Evolutionary conservation across 805 yeast species (phyloP).

Genomic region (Priceomyces haplophilus): DNA sequence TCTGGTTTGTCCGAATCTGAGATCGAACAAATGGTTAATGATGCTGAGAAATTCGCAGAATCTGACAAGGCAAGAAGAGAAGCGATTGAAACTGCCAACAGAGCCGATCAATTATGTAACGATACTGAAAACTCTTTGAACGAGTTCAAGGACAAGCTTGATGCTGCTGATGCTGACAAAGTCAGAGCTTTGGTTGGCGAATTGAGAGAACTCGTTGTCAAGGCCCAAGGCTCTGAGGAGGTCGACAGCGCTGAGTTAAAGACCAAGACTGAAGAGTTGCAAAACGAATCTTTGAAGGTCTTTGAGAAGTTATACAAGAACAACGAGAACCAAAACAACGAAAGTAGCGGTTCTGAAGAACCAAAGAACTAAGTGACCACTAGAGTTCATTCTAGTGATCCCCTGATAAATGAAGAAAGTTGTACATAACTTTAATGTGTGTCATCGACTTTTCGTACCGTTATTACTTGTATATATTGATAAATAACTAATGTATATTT

Average conservation of each 20-base stretch:
- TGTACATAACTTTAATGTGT: not conserved
- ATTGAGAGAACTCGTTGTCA: conserved; percentile 63
- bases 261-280: conserved; percentile 72
- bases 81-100: conserved; percentile 81
- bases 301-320: conserved; percentile 60
- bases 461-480: conserved; percentile 7
- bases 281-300: conserved; percentile 69
- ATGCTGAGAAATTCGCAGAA: conserved; percentile 85
- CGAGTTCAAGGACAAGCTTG: conserved; percentile 47
- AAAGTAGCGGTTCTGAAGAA: conserved; percentile 16
- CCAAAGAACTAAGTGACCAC: conserved; percentile 23
- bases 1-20: conserved; percentile 89
- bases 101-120: conserved; percentile 71
- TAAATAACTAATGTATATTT: conserved; percentile 7
- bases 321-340: conserved; percentile 18
- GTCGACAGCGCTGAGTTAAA: conserved; percentile 63
- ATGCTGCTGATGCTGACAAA: conserved; percentile 45
- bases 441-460: conserved; percentile 1
- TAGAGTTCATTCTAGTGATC: not conserved
- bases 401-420: conserved; percentile 1
- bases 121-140: conserved; percentile 48
- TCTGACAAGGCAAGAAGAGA: conserved; percentile 84
- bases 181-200: conserved; percentile 50
- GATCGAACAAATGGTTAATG: conserved; percentile 86
- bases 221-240: conserved; percentile 62